Base-by-base conservation (phyloP, 805 yeast species). In the Pichia manshurica region DNA sequence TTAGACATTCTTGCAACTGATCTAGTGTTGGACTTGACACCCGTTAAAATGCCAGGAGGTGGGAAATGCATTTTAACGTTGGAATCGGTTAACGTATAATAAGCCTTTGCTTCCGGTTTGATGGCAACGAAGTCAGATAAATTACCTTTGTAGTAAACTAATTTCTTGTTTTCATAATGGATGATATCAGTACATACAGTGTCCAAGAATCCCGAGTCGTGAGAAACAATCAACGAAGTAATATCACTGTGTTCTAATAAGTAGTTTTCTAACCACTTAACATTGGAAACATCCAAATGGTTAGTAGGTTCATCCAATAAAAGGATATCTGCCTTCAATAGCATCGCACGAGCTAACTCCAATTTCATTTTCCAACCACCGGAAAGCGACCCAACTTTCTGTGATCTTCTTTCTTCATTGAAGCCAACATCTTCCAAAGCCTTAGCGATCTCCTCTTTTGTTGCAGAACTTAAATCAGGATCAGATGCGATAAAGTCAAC, bases 361-460 rank as follows among this genome's bases (percentile, higher is more conserved):
- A 91, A 78, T 72, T 91, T 91, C 99, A 91, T 91, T 71, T 93
- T 93, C 99, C 99, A 91, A 68, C 99, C 99, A 69, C 99, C 99
- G 39, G 96, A 87, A 50, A 91, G 73, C 2, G 97, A 87, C 35
- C 96, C 96, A 49, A 93, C 96, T 41, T 87, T 78, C 70, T 90
- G 97, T 28, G 78, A 77, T 65, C 95, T 79, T 72, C 96, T 82
- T 63, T 83, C 91, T 48, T 84, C 93, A 56, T 93, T 83, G 67
- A 91, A 91, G 2, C 98, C 98, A 66, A 91, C 98, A 44, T 79
- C 79, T 40, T 71, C 81, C 51, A 91, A 75, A 23, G 96, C 96
- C 1, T 61, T 63, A 15, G 95, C 68, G 62, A 91, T 87, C 47
- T 84, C 91, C 7, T 78, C 83, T 50, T 72, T 75, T 16, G 83